Percentiles rank a stretch among this genome's conserved stretches.
Evolutionary conservation across 371 early-diverging fungal genomes (phyloP).

Genomic region (Apophysomyces sp.): DNA sequence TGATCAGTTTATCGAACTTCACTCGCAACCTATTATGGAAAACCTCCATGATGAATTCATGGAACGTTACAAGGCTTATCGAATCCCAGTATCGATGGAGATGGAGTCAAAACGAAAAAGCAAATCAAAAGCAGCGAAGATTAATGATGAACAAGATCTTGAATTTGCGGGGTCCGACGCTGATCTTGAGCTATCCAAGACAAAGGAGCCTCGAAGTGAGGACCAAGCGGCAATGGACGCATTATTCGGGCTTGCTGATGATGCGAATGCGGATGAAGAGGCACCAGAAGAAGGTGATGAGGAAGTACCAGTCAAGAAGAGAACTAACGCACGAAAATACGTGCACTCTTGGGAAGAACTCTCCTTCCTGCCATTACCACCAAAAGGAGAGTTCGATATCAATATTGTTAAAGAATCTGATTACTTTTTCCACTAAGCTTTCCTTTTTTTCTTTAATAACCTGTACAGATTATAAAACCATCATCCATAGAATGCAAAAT

Average conservation of each 20-base stretch:
- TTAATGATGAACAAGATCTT: conserved; percentile 11
- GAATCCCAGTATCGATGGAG: conserved; percentile 59
- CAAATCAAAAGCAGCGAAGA: conserved; percentile 3
- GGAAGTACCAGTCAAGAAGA: conserved; percentile 16
- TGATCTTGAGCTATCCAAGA: background rate
- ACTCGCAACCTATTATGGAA: conserved; percentile 83
- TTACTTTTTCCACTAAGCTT: conserved; percentile 87
- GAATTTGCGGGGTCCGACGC: conserved; percentile 9
- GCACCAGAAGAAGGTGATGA: conserved; percentile 12
- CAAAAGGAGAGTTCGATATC: conserved; percentile 85
- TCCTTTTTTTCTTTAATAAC: background rate
- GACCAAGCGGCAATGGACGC: conserved; percentile 21
- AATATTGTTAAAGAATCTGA: conserved; percentile 72
- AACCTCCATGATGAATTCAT: conserved; percentile 83
- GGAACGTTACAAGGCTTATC: conserved; percentile 76
- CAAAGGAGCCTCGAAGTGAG: background rate
- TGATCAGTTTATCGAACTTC: conserved; percentile 89
- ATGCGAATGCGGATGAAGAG: conserved; percentile 9
- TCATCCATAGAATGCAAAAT: background rate
- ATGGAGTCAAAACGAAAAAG: conserved; percentile 19
- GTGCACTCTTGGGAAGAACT: conserved; percentile 69
- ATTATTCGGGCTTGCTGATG: conserved; percentile 26
- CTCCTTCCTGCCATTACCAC: conserved; percentile 75
- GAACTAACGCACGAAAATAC: conserved; percentile 25
- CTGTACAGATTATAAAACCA: background rate